These are phyloP conservation scores for Carex pumila DNA, from an alignment of 176 grass and related monocot species.

Conservation along the genomic window DNA sequence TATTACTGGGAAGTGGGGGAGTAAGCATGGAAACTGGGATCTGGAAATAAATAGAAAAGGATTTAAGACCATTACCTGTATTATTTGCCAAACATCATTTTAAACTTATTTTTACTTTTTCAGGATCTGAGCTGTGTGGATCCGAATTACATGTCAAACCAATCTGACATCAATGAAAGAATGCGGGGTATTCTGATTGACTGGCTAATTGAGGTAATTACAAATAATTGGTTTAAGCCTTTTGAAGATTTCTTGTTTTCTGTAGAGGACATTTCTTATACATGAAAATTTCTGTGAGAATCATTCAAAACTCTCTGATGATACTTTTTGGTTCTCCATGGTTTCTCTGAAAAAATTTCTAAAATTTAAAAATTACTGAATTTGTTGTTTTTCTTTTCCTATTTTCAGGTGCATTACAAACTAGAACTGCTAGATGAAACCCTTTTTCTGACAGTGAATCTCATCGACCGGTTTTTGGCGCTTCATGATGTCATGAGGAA, in stretches of 20 bases:
- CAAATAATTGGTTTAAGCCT: background rate
- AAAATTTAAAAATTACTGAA: background rate
- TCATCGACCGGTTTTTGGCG: constrained; percentile 70
- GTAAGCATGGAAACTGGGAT: background rate
- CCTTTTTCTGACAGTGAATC: constrained; percentile 71
- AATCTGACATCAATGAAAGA: constrained; percentile 82
- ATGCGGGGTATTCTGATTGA: constrained; percentile 89
- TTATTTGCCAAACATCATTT: background rate
- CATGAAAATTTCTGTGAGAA: background rate
- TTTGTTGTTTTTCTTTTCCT: background rate
- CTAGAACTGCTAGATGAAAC: constrained; percentile 75
- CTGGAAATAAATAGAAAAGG: background rate
- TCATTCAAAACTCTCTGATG: background rate
- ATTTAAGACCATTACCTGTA: background rate
- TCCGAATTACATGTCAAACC: constrained; percentile 61
- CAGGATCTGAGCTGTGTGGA: constrained; percentile 61
- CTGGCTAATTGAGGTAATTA: constrained; percentile 79
- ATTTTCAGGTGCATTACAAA: constrained; percentile 77
- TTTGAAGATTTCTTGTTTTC: no score
- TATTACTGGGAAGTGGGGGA: background rate
- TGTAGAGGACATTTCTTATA: background rate
- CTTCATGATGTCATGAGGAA: constrained; percentile 48
- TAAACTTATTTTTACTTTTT: background rate
- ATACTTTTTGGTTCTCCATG: background rate
- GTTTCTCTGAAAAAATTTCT: background rate